These are phyloP conservation scores for Populus tomentosa DNA, from an alignment of 441 rosid species.

Conservation along the genomic window DNA sequence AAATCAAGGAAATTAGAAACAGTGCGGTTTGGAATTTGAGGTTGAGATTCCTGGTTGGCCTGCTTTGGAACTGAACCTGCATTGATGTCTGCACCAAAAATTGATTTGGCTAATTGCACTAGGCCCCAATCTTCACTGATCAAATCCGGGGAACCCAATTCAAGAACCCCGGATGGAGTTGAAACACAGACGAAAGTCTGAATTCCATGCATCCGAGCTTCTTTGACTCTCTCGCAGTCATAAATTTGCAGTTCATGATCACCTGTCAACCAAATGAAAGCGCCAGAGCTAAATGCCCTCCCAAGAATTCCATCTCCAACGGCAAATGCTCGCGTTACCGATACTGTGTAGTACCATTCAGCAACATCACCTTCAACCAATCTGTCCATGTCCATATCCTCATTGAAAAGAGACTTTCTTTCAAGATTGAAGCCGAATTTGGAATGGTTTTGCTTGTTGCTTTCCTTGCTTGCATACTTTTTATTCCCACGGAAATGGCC, in stretches of 20 bases:
- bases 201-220: conserved; percentile 42
- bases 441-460: too few species aligned
- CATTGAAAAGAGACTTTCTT: too few species aligned
- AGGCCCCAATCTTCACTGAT: conserved; percentile 34
- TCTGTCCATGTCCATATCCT: too few species aligned
- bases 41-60: not conserved
- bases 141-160: conserved; percentile 39
- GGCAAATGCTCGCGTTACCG: too few species aligned
- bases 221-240: conserved; percentile 39
- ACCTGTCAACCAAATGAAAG: conserved; percentile 35
- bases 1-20: conserved; percentile 13
- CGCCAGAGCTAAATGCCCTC: too few species aligned
- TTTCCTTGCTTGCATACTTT: too few species aligned
- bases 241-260: conserved; percentile 25
- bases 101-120: conserved; percentile 31
- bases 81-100: conserved; percentile 23
- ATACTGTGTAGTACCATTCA: too few species aligned
- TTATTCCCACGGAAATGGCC: too few species aligned
- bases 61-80: conserved; percentile 3
- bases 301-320: too few species aligned
- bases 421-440: too few species aligned
- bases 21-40: conserved; percentile 7
- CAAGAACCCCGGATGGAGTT: conserved; percentile 43
- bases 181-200: conserved; percentile 42
- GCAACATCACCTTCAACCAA: too few species aligned